Evolutionary conservation across 2,329 filamentous ascomycete species (phyloP).

Genomic region (Ophiostoma tasmaniense): DNA sequence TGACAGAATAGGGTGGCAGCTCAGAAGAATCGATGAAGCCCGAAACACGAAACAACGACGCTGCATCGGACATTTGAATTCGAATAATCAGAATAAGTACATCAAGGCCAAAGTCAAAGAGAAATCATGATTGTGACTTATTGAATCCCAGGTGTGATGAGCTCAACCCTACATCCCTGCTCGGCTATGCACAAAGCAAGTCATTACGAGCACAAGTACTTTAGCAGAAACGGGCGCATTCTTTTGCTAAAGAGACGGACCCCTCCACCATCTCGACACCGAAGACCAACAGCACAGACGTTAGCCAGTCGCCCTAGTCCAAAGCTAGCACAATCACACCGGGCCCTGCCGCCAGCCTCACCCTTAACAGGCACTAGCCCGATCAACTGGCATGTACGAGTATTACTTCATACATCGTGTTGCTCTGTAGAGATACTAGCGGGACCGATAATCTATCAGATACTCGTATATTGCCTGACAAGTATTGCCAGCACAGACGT

Average conservation of each 20-base stretch:
- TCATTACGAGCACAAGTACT: neutral
- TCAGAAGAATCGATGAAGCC: neutral
- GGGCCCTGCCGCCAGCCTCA: constrained; percentile 18
- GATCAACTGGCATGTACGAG: neutral
- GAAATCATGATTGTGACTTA: neutral
- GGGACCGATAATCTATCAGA: too few relatives aligned
- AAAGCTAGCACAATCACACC: constrained; percentile 9
- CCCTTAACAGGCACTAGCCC: neutral
- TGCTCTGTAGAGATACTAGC: too few relatives aligned
- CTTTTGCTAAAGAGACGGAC: neutral
- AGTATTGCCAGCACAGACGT: neutral
- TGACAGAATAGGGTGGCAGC: neutral
- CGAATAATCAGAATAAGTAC: neutral
- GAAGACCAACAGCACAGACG: constrained; percentile 6
- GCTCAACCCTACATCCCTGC: neutral
- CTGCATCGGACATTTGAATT: neutral
- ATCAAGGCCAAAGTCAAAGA: neutral
- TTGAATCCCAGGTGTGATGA: too few relatives aligned
- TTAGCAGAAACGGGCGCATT: neutral
- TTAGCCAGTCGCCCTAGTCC: neutral
- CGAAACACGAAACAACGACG: neutral
- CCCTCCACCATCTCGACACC: constrained; percentile 11
- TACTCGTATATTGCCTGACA: neutral
- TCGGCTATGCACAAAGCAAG: neutral
- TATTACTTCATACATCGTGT: too few relatives aligned